phyloP scores from a whole-genome alignment of 1,284 basidiomycete species.

The Chiua sp. region DNA sequence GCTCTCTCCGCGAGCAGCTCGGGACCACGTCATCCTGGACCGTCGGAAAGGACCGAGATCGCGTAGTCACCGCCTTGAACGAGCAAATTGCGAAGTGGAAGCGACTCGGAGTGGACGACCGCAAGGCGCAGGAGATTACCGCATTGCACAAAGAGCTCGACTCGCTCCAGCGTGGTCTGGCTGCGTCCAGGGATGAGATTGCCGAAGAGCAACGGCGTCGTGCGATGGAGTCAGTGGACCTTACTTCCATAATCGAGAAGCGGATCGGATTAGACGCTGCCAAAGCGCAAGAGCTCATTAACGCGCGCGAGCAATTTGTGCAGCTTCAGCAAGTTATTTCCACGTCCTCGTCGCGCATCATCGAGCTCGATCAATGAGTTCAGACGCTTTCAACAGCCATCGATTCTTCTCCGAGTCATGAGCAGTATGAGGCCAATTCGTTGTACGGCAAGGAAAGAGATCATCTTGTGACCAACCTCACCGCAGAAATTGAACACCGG shows the following conservation, averaged over 20 bases:
- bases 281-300: background rate
- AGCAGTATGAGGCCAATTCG: background rate
- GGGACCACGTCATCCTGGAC: too few relatives aligned
- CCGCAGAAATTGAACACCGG: conserved; percentile 4
- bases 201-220: background rate
- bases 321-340: background rate
- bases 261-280: background rate
- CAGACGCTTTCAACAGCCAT: background rate
- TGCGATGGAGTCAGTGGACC: background rate
- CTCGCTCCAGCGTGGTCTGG: too few relatives aligned
- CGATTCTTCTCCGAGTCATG: background rate
- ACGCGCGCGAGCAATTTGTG: background rate
- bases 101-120: too few relatives aligned
- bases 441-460: conserved; percentile 9
- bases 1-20: too few relatives aligned
- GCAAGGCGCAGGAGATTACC: too few relatives aligned
- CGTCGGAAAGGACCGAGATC: too few relatives aligned
- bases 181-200: conserved; percentile 1
- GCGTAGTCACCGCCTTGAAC: too few relatives aligned
- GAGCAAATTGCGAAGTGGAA: too few relatives aligned
- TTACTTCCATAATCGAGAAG: background rate
- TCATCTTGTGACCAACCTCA: background rate
- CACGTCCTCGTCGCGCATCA: background rate
- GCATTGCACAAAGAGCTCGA: too few relatives aligned
- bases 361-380: conserved; percentile 1